Evolutionary conservation across 805 yeast genomes (phyloP), one percentile per base, ranked within the genome.

Genomic region (Ogataea minuta): DNA sequence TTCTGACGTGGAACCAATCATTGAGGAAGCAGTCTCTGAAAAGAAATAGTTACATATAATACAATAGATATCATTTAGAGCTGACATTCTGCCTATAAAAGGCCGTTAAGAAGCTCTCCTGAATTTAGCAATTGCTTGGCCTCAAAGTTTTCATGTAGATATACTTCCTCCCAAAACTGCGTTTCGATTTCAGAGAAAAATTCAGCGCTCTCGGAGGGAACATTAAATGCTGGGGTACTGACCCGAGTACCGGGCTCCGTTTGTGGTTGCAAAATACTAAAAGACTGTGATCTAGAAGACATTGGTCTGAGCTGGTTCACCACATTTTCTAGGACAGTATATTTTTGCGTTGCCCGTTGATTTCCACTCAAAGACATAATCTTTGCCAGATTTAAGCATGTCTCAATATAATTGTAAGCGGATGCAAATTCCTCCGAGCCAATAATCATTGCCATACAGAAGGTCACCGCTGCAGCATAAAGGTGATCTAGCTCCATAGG

Each of bases 101-200:
- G 28, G 12, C 14, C 28, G 28, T 25, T 25, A 5, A 25, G 28
- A 5, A 25, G 12, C 14, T 25, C 14, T n/a, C 28, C 28, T 6
- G 14, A n/a, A 13, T 25, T 25, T 6, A n/a, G 14, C 28, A 25
- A 13, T 25, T 25, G 14, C 14, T 25, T 25, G 12, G 28, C 11
- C 9, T 34, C 39, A 35, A 14, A 28, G 19, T 35, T 30, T 9
- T 30, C 39, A 12, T 28, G 23, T 15, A 35, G 12, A 16, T 35
- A 35, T 4, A 28, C 39, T 10, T 35, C 39, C 21, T 35, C 39
- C 39, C 39, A 35, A 27, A 35, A 35, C 16, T 35, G 27, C 17
- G 27, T 15, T 6, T 35, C 39, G 8, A 17, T 10, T 9, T 34
- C 37, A 4, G 37, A 24, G 14, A 26, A 16, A 12, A 34, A 12